These are phyloP conservation scores for Leccinellum luteum DNA, from an alignment of 768 basidiomycete genomes.

Conservation along the genomic window DNA sequence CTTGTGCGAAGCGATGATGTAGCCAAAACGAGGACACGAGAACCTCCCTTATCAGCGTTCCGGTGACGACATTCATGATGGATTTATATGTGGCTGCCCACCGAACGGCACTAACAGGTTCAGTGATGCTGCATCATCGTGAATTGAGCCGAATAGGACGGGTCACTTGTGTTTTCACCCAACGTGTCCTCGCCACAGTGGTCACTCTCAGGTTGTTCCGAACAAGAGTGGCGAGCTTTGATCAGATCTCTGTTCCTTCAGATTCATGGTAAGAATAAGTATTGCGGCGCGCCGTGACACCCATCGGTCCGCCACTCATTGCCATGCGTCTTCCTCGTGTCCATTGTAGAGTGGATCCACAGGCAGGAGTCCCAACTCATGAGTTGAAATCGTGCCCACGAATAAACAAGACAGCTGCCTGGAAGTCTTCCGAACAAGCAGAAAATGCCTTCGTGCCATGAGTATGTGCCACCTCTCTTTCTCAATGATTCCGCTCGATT, in stretches of 20 bases:
- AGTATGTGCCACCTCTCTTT: slow-evolving; percentile 1
- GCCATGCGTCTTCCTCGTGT: slow-evolving; percentile 14
- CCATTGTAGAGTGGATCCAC: background rate
- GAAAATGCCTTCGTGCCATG: background rate
- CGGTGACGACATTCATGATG: background rate
- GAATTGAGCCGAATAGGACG: background rate
- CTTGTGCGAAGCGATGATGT: background rate
- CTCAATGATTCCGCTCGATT: slow-evolving; percentile 3
- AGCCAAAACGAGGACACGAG: background rate
- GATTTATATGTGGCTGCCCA: background rate
- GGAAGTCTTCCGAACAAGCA: background rate
- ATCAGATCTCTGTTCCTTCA: slow-evolving; percentile 13
- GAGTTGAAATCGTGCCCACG: background rate
- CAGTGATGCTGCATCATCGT: background rate
- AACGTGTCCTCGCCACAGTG: slow-evolving; percentile 21
- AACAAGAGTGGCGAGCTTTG: background rate
- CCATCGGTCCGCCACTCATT: slow-evolving; percentile 1
- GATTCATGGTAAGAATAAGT: slow-evolving; percentile 8
- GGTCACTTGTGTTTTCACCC: background rate
- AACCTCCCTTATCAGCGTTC: background rate
- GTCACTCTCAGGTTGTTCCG: slow-evolving; percentile 2
- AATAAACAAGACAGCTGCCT: slow-evolving; percentile 1
- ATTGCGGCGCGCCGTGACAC: slow-evolving; percentile 5
- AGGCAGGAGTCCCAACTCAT: background rate
- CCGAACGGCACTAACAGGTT: background rate